phyloP scores from a whole-genome alignment of 352 stramenopile species.

The Globisporangium megalacanthum region DNA sequence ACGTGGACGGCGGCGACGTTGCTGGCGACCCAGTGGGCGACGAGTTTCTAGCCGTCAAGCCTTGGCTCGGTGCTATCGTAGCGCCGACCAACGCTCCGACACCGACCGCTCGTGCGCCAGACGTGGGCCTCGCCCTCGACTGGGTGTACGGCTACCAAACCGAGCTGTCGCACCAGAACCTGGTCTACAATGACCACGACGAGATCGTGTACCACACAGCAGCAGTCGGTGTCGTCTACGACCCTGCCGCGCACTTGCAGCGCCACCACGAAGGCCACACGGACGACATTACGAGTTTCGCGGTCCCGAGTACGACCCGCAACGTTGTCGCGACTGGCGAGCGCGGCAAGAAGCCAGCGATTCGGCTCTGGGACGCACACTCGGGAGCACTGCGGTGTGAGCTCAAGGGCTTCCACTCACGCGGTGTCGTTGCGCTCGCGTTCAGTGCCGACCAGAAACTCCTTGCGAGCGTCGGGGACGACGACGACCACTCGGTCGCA shows the following conservation, averaged over 20 bases:
- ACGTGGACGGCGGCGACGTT: slow-evolving; percentile 9
- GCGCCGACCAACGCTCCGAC: slow-evolving; percentile 62
- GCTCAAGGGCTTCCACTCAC: slow-evolving; percentile 60
- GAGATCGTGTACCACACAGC: slow-evolving; percentile 88
- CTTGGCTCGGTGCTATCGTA: slow-evolving; percentile 81
- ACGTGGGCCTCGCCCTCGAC: slow-evolving; percentile 65
- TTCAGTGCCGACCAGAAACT: slow-evolving; percentile 56
- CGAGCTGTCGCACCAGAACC: slow-evolving; percentile 69
- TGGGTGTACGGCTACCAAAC: slow-evolving; percentile 85
- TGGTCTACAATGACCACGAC: slow-evolving; percentile 61
- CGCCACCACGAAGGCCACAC: slow-evolving; percentile 75
- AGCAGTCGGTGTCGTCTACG: slow-evolving; percentile 80
- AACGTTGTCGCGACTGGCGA: slow-evolving; percentile 87
- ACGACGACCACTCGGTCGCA: slow-evolving; percentile 78
- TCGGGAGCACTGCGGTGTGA: slow-evolving; percentile 58
- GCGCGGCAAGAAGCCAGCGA: slow-evolving; percentile 57
- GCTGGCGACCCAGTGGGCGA: slow-evolving; percentile 44
- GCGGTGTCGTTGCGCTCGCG: slow-evolving; percentile 62
- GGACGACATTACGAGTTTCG: slow-evolving; percentile 87
- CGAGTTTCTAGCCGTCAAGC: slow-evolving; percentile 89
- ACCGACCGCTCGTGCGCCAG: slow-evolving; percentile 53
- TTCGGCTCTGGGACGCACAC: slow-evolving; percentile 84
- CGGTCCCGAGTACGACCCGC: slow-evolving; percentile 42
- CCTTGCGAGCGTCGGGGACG: slow-evolving; percentile 66
- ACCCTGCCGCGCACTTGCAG: slow-evolving; percentile 66